A percentile compares a stretch with the other conserved stretches of the same genome.
Conservation (phyloP, 306 rosid genomes). For the Prinsepia uniflora region DNA sequence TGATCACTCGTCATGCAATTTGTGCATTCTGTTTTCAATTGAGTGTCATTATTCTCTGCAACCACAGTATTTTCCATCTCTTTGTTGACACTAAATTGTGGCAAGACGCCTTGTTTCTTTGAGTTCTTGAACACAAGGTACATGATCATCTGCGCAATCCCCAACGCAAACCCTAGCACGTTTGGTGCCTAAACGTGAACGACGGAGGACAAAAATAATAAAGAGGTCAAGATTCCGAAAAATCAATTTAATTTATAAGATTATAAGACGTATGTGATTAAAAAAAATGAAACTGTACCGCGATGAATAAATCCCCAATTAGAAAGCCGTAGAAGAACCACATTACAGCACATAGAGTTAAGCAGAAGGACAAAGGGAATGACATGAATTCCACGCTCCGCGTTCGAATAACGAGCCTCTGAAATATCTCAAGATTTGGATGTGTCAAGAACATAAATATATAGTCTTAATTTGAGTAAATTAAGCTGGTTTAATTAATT, state of each 20-base stretch:
- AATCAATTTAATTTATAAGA: too few species aligned
- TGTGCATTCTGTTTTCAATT: background rate
- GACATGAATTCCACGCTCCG: conserved; percentile 45
- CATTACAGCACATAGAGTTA: conserved; percentile 31
- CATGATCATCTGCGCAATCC: conserved; percentile 38
- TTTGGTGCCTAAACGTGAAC: conserved; percentile 35
- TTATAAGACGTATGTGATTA: too few species aligned
- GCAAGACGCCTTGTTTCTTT: conserved; percentile 6
- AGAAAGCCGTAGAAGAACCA: conserved; percentile 46
- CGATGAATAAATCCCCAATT: conserved; percentile 31
- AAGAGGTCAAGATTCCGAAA: too few species aligned
- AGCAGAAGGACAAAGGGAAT: conserved; percentile 33
- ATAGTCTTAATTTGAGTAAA: too few species aligned
- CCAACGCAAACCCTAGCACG: conserved; percentile 34
- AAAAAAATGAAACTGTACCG: conserved; percentile 18
- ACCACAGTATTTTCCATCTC: conserved; percentile 10
- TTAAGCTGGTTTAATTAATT: too few species aligned
- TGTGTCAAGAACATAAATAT: too few species aligned
- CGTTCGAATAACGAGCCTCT: conserved; percentile 41
- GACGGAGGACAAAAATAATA: background rate
- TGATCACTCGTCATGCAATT: background rate
- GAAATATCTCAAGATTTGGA: background rate
- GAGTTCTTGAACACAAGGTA: conserved; percentile 31
- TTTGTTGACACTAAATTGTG: conserved; percentile 17
- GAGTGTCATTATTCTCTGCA: background rate